Base-by-base conservation (phyloP, 2,329 filamentous ascomycete genomes). In the Fonsecaea pugnacius region DNA sequence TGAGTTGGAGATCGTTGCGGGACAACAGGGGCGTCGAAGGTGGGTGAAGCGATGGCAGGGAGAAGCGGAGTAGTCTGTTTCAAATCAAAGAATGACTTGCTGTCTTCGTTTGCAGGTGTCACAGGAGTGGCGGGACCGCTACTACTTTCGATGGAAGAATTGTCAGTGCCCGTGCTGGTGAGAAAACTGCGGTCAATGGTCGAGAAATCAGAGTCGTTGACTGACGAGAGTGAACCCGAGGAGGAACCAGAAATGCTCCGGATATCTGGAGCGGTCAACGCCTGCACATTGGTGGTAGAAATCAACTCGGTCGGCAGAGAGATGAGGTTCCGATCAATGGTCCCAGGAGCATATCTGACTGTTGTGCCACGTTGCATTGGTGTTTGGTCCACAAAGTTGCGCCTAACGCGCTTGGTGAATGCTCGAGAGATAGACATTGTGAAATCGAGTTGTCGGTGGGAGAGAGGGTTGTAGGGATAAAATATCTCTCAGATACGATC, bases 241-340 rank as follows among this genome's bases (percentile, higher is more conserved):
- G 84, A 81, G 32, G 83, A 80, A 24, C 72, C 73, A 32, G 77
- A 75, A 12, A 62, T 48, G 56, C 73, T 76, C 51, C 81, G 80
- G 67, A 97, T 88, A 74, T 97, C 90, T 57, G 94, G 94, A 9
- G 95, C 93, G 74, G 94, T 94, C 84, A 96, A 96, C 7, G 92
- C 92, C 60, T 97, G 88, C 85, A 96, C 92, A 78, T 98, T 99
- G 71, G 95, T 98, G 4, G 94, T 96, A 65, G 95, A 96, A 55
- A 97, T 83, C 68, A 99, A 84, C 77, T 92, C 89, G 59, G 96
- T 84, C 0, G 95, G 95, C 2, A 84, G 87, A 1, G 95, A 99
- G 75, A 99, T 99, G 67, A 79, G 77, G 66, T 73, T 77, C 55
- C 80, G 77, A 64, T 80, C 78, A 70, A 82, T 81, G 18, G 76